Base-by-base conservation (phyloP, 495 filamentous ascomycete species). In the Aspergillus hancockii region DNA sequence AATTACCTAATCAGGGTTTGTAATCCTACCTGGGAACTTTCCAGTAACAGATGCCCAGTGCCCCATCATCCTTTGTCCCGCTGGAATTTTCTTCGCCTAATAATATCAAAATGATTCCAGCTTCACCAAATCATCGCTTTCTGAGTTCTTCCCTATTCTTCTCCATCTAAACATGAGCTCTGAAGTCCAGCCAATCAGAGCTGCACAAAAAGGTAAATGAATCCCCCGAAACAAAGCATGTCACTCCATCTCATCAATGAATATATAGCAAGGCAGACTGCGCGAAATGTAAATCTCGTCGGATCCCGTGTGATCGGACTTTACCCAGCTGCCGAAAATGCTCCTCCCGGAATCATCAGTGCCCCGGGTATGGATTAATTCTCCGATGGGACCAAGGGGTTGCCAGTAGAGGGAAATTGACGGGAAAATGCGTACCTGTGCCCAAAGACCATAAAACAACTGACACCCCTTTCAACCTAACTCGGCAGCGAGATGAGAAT, bases 241-340 rank as follows among this genome's bases (percentile, higher is more conserved):
- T 40, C 52, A 36, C 12, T 34, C 18, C 38, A 10, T 36, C n/a
- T 6, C 41, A 23, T 32, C 32, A 31, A 19, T n/a, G 30, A 32
- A 10, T 10, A 36, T 36, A 9, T 38, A 23, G 19, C 13, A 30
- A 25, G 16, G 22, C 10, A 60, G 67, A 70, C 56, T 81, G 78
- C 55, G 71, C 76, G 49, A 77, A 70, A 64, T 81, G 82, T 58
- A 80, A 78, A 22, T 70, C 68, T 3, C 78, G 78, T 52, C 77
- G 82, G n/a, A 75, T 79, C 13, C 77, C 80, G 32, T 85, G 82
- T 59, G 82, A 85, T 59, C 55, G 65, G 47, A 57, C 62, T 12
- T 49, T 62, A 18, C 63, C 64, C 5, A 46, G 32, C 16, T 71
- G 69, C 43, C 34, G 47, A 13, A 71, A 71, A 65, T 71, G 67